Evolutionary conservation across 2,329 filamentous ascomycete genomes (phyloP), one percentile per base, ranked within the genome.

Genomic region (Helotiales sp.): DNA sequence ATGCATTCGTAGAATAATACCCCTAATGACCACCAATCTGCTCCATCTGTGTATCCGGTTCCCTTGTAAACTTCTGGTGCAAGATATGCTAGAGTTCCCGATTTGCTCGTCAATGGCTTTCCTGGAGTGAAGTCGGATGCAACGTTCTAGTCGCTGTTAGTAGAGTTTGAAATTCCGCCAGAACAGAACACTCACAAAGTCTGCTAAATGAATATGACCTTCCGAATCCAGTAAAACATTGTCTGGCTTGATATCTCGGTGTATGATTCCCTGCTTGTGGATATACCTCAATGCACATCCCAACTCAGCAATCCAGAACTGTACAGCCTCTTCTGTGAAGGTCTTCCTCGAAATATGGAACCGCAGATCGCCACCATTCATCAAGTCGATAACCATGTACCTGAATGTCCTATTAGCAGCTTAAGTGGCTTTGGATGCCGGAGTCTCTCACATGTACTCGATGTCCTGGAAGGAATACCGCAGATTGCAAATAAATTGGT

Each of bases 1-100:
- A 99, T 97, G 85, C 96, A 98, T 80, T 99, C 96, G 79, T 97
- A 99, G 79, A 98, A 98, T n/a, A 97, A 86, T 54, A 99, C 96
- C 58, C 96, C 96, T 24, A 99, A 81, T 6, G 96, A 98, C 96
- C 96, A 99, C 96, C 96, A 99, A 78, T 99, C 96, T 49, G 96
- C 94, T 74, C 96, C 92, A 55, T 89, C 89, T 68, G 92, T 90
- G 77, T 99, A 99, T 45, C 96, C 96, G 69, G 89, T 90, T 58
- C 95, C 95, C 71, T 90, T 87, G 76, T 98, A 99, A 1, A 98
- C 96, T 79, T 99, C 96, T 4, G 96, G 96, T 1, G 95, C 94
- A 7, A 99, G 87, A 77, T 99, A 99, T 63, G 96, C 96, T 66
- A 99, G 82, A 0, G 96, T 99, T 34, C 96, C 96, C 0, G 96